Evolutionary conservation across 495 filamentous ascomycete species (phyloP).

Genomic region (Immersiella caudata): DNA sequence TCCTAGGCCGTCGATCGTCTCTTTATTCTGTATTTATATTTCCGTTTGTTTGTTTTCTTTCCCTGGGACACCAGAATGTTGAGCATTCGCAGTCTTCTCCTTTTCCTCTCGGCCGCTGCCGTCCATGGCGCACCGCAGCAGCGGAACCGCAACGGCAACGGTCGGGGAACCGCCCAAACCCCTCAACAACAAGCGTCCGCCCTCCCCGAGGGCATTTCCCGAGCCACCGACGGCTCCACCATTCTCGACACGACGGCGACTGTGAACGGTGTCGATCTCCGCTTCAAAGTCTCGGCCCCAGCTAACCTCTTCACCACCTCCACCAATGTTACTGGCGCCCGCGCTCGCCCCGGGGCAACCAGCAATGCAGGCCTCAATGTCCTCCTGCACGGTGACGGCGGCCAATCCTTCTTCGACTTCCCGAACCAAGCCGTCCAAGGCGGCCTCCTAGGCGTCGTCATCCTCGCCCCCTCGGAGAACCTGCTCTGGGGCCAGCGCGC

Average conservation of each 20-base stretch:
- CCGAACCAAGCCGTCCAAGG: conserved; percentile 54
- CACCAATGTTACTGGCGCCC: conserved; percentile 44
- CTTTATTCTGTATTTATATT: conserved; percentile 4
- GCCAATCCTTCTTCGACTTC: conserved; percentile 61
- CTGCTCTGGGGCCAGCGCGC: conserved; percentile 55
- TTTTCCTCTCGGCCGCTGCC: conserved; percentile 24
- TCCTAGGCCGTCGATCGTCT: conserved; percentile 9
- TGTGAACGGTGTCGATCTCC: conserved; percentile 50
- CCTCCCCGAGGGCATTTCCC: conserved; percentile 38
- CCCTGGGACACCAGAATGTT: conserved; percentile 33
- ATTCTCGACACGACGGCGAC: conserved; percentile 52
- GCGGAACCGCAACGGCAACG: conserved; percentile 25
- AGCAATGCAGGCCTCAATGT: conserved; percentile 50
- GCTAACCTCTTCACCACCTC: conserved; percentile 47
- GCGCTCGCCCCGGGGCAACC: conserved; percentile 29
- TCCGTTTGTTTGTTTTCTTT: conserved; percentile 20
- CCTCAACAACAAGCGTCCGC: conserved; percentile 45
- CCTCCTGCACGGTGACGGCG: conserved; percentile 57
- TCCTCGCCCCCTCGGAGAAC: conserved; percentile 52
- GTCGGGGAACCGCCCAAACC: conserved; percentile 23
- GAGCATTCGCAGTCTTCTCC: conserved; percentile 33
- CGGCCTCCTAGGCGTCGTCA: conserved; percentile 50
- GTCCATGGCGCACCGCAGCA: conserved; percentile 32
- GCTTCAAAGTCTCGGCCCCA: conserved; percentile 52
- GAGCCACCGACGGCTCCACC: conserved; percentile 50